Percentiles rank a stretch among this genome's conserved stretches.
These are phyloP conservation scores for Malania oleifera DNA, from an alignment of 164 flowering plant genomes.

Conservation along the genomic window DNA sequence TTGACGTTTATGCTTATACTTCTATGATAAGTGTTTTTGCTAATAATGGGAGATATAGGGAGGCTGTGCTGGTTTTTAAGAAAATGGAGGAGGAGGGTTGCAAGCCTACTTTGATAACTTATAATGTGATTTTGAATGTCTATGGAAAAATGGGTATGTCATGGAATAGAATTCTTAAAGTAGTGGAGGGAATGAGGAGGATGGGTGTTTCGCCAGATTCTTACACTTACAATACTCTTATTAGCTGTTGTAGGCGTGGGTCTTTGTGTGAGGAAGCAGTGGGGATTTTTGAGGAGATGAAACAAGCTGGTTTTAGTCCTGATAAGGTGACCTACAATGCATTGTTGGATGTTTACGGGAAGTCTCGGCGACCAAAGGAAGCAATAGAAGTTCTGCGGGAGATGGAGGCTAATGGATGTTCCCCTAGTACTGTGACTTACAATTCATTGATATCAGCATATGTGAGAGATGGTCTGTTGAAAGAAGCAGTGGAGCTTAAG, in stretches of 20 bases:
- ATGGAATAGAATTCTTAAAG: conserved; percentile 54
- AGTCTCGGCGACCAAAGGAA: conserved; percentile 68
- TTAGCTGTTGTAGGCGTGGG: conserved; percentile 78
- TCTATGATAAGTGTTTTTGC: conserved; percentile 65
- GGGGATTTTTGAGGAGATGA: conserved; percentile 71
- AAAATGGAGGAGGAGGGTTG: conserved; percentile 84
- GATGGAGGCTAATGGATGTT: conserved; percentile 70
- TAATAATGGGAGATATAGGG: conserved; percentile 64
- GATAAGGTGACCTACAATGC: conserved; percentile 95
- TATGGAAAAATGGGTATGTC: conserved; percentile 96
- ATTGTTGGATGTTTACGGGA: conserved; percentile 86
- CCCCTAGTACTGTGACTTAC: conserved; percentile 74
- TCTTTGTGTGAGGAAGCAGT: conserved; percentile 79
- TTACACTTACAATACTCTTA: conserved; percentile 87
- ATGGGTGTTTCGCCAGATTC: conserved; percentile 64
- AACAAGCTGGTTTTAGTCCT: conserved; percentile 54
- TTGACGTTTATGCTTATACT: conserved; percentile 85
- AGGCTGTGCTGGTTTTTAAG: conserved; percentile 61
- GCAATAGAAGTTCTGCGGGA: conserved; percentile 69
- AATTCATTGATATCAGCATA: conserved; percentile 83
- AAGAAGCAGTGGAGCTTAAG: conserved; percentile 74
- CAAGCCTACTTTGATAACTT: conserved; percentile 75
- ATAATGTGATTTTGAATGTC: conserved; percentile 78
- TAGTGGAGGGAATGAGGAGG: conserved; percentile 69
- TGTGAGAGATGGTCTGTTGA: conserved; percentile 73